phyloP scores from a whole-genome alignment of 1,284 basidiomycete species.

The Ganoderma resinaceum region DNA sequence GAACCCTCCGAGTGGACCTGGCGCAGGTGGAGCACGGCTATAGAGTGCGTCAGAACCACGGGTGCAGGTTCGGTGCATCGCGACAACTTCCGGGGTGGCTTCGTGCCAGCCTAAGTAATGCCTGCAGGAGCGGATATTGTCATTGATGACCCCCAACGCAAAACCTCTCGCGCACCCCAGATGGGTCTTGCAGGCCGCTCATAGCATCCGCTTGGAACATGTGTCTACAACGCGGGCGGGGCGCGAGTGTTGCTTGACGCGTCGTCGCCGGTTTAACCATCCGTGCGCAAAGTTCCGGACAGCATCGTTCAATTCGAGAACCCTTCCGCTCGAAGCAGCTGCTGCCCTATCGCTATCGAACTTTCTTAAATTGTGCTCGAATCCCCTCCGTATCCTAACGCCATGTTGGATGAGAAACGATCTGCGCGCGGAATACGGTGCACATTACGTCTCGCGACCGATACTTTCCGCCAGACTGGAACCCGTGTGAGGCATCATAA shows the following conservation, averaged over 20 bases:
- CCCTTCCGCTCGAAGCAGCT: neutral
- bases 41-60: slow-evolving; percentile 1
- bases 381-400: neutral
- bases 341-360: neutral
- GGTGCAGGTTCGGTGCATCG: neutral
- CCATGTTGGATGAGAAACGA: neutral
- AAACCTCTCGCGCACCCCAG: neutral
- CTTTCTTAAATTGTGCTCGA: neutral
- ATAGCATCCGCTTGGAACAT: neutral
- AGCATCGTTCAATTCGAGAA: neutral
- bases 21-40: neutral
- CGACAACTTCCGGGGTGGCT: slow-evolving; percentile 5
- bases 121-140: neutral
- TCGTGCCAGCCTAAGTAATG: neutral
- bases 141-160: neutral
- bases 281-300: neutral
- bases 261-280: neutral
- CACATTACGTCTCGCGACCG: neutral
- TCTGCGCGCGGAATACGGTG: neutral
- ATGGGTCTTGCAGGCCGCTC: neutral
- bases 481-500: slow-evolving; percentile 12
- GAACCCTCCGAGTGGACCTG: neutral
- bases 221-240: neutral
- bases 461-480: neutral
- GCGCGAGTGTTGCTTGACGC: neutral